Evolutionary conservation across 2,329 filamentous ascomycete genomes (phyloP).

Genomic region (Daldinia eschscholtzii): DNA sequence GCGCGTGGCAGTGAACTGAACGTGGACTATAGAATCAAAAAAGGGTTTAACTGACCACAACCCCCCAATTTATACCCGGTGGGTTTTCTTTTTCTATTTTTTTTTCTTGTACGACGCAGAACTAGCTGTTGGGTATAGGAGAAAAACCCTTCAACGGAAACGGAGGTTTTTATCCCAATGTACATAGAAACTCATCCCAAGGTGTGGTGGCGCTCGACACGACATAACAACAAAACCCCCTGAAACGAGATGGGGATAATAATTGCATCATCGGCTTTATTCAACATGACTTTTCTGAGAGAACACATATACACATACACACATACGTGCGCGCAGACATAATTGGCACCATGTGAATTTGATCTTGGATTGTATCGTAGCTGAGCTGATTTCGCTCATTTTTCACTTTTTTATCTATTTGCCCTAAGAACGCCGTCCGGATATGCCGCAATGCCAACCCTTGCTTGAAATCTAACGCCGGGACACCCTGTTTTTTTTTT

Average conservation of each 20-base stretch:
- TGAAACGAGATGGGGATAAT: conserved; percentile 28
- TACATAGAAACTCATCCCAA: conserved; percentile 35
- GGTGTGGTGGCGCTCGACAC: conserved; percentile 21
- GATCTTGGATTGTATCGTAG: conserved; percentile 9
- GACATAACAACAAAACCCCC: not conserved
- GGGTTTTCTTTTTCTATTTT: not conserved
- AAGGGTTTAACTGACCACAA: conserved; percentile 8
- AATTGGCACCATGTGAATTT: too few species aligned
- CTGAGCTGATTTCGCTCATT: not conserved
- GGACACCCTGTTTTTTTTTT: not conserved
- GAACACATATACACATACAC: not conserved
- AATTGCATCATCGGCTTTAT: conserved; percentile 45
- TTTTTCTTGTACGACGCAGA: conserved; percentile 18
- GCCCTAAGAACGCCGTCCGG: conserved; percentile 22
- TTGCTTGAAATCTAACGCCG: conserved; percentile 28
- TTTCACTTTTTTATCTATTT: conserved; percentile 15
- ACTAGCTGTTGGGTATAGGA: conserved; percentile 34
- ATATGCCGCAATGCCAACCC: conserved; percentile 28
- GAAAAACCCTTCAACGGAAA: conserved; percentile 30
- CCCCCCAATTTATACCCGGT: conserved; percentile 30
- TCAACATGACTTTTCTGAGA: conserved; percentile 38
- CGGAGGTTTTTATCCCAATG: conserved; percentile 24
- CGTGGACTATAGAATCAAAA: conserved; percentile 26
- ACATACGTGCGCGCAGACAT: too few species aligned
- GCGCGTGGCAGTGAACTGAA: conserved; percentile 14